Base-by-base conservation (phyloP, 2,329 filamentous ascomycete species). In the Aspergillus sp. region DNA sequence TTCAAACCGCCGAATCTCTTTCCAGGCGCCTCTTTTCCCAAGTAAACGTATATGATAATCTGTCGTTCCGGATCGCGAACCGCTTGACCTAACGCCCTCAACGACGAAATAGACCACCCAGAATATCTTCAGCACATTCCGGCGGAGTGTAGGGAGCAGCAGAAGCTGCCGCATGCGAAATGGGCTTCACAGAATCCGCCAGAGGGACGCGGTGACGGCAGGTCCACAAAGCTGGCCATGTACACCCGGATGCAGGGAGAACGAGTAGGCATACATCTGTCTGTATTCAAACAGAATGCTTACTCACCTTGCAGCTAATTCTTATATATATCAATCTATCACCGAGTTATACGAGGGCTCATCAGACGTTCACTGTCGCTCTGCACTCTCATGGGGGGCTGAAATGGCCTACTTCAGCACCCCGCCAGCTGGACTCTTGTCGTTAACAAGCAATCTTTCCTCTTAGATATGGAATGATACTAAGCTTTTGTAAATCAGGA, bases 21-120 rank as follows among this genome's bases (percentile, higher is more conserved):
- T 52, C 69, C 70, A 73, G 50, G 71, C 33, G 59, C 53, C 19
- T 57, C 55, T 17, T 60, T 55, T 4, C 64, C 69, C 2, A 72
- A 51, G 39, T 69, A 63, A 22, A 62, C 60, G 17, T 51, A 51
- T 45, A 74, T 45, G 22, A 59, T 30, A 32, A 49, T 50, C 47
- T 45, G 56, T 15, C 60, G 60, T 13, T 54, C 46, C 10, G 39
- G 41, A 7, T 51, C 60, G 35, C 45, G 56, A 15, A 47, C 46
- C 45, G 53, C 45, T 17, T 47, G 50, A 43, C 55, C 60, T 43
- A 61, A 51, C 12, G 41, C 48, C 17, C 35, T 47, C 27, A 60
- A 25, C 19, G 58, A 61, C 3, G 55, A 43, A 60, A 64, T 27
- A 67, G 46, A 49, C 65, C 61, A 42, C 57, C 64, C 35, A 71